Conservation (phyloP, 106 monocot species). For the Acorus calamus region DNA sequence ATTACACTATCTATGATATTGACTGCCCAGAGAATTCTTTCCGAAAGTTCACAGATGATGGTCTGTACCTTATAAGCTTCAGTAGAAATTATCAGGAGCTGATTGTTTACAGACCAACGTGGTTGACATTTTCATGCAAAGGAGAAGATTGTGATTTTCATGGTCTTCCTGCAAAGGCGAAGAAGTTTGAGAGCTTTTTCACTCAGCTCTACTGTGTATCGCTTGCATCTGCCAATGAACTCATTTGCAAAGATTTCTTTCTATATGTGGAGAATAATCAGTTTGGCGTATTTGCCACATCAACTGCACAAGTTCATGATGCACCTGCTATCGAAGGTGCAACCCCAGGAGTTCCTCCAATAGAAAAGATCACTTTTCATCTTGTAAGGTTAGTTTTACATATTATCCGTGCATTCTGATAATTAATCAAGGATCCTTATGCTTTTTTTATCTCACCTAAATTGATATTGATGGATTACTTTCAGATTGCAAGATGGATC, state of each 20-base stretch:
- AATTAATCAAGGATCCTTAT: neutral
- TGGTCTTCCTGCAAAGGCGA: conserved; percentile 51
- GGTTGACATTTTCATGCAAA: conserved; percentile 79
- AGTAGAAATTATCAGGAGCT: conserved; percentile 85
- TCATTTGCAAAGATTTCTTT: conserved; percentile 94
- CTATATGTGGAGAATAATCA: conserved; percentile 65
- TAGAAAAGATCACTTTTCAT: conserved; percentile 94
- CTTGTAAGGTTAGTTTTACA: conserved; percentile 73
- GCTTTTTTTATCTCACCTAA: neutral
- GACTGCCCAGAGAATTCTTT: conserved; percentile 86
- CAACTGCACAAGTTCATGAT: conserved; percentile 67
- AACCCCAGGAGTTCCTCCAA: conserved; percentile 74
- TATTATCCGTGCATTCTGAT: conserved; percentile 1
- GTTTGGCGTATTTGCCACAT: conserved; percentile 96
- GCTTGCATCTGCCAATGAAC: conserved; percentile 71
- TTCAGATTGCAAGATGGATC: conserved; percentile 84
- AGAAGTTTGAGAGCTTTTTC: conserved; percentile 86
- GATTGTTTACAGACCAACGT: conserved; percentile 80
- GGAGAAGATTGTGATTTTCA: conserved; percentile 48
- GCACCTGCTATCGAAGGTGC: conserved; percentile 53
- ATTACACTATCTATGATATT: conserved; percentile 74
- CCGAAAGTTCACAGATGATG: conserved; percentile 96
- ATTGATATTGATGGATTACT: neutral
- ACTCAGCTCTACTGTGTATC: conserved; percentile 57
- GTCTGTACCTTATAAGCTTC: conserved; percentile 76